phyloP scores from a whole-genome alignment of 2,329 filamentous ascomycete genomes.

The Aspergillus ochraceoroseus region DNA sequence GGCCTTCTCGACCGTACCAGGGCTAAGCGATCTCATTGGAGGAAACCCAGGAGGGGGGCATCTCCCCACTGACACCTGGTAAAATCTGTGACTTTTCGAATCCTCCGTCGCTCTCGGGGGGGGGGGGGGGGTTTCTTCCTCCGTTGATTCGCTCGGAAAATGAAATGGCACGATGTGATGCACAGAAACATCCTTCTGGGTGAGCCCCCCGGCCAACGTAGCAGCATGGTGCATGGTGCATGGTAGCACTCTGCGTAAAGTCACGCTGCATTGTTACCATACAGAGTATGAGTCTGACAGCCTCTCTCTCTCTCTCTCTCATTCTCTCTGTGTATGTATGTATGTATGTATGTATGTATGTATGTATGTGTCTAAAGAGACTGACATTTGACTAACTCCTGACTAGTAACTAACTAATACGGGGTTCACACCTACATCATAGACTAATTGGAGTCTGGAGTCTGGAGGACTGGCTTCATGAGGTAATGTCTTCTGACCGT shows the following conservation, averaged over 20 bases:
- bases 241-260: slow-evolving; percentile 18
- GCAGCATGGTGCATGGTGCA: slow-evolving; percentile 11
- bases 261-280: slow-evolving; percentile 35
- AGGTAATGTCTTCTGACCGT: too few species aligned
- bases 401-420: too few species aligned
- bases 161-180: slow-evolving; percentile 20
- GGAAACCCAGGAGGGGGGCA: slow-evolving; percentile 4
- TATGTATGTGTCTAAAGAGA: too few species aligned
- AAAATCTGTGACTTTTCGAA: slow-evolving; percentile 11
- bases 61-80: slow-evolving; percentile 11
- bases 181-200: slow-evolving; percentile 12
- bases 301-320: too few species aligned
- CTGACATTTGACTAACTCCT: too few species aligned
- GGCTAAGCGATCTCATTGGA: slow-evolving; percentile 11
- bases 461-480: too few species aligned
- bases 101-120: slow-evolving; percentile 11
- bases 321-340: too few species aligned
- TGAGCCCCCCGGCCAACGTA: slow-evolving; percentile 11
- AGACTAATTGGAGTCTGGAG: too few species aligned
- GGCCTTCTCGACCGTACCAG: slow-evolving; percentile 16
- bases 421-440: too few species aligned
- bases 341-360: too few species aligned
- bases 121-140: too few species aligned
- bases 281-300: background rate
- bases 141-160: slow-evolving; percentile 11